These are phyloP conservation scores for Eutrema yunnanense DNA, from an alignment of 345 rosid genomes.

Conservation along the genomic window DNA sequence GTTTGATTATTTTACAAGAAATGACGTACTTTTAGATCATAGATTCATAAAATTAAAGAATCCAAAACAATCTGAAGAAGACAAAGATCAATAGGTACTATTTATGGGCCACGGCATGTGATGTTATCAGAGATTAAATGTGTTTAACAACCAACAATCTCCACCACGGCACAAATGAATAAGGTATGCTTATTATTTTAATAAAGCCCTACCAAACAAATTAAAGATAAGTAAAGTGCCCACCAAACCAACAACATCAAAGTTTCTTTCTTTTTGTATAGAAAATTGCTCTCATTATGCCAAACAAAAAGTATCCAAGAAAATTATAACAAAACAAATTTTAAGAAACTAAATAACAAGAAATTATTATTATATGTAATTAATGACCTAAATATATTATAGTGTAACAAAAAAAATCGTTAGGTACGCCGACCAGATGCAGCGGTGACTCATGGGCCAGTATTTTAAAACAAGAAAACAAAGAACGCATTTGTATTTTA, in stretches of 20 bases:
- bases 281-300: not conserved
- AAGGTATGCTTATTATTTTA: slow-evolving; percentile 5
- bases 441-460: slow-evolving; percentile 16
- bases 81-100: slow-evolving; percentile 22
- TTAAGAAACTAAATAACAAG: not conserved
- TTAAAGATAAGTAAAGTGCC: slow-evolving; percentile 16
- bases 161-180: slow-evolving; percentile 14
- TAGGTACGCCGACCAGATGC: slow-evolving; percentile 28
- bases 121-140: slow-evolving; percentile 13
- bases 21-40: not conserved
- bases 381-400: not conserved
- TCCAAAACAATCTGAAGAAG: slow-evolving; percentile 24
- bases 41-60: slow-evolving; percentile 2
- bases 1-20: not conserved
- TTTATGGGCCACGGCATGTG: slow-evolving; percentile 17
- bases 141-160: slow-evolving; percentile 9
- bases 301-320: not conserved
- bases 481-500: not conserved
- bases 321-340: not conserved
- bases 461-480: slow-evolving; percentile 22
- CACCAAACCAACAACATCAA: slow-evolving; percentile 24
- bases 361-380: not conserved
- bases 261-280: slow-evolving; percentile 6
- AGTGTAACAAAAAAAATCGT: slow-evolving; percentile 4
- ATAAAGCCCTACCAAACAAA: slow-evolving; percentile 15